Evolutionary conservation across 140 eudicot genomes (phyloP), one percentile per base, ranked within the genome.

Genomic region (Anethum foeniculum): DNA sequence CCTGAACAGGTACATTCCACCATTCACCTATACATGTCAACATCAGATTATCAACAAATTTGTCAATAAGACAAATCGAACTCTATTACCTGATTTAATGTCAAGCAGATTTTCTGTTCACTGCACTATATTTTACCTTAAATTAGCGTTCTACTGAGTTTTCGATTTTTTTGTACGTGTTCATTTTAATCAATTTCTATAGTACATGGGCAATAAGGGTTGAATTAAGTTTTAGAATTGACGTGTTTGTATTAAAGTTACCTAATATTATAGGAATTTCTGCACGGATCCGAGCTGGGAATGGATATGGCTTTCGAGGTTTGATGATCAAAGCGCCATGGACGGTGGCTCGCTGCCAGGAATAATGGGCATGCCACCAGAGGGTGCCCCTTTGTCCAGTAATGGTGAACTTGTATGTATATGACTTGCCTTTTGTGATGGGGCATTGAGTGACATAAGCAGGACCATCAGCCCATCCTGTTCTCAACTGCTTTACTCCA

Each of bases 391-490:
- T 90, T 28, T 92, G 97, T n/a, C 62, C 85, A 0, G 23, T 78
- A 9, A 88, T 86, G 0, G 79, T 88, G 84, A 92, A 92, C 43
- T 86, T 92, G 87, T 92, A 92, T 5, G 89, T 92, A 38, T 92
- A 92, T 9, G 87, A 81, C 23, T 60, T 79, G 14, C 96, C 97
- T 9, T 85, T 56, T 65, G 80, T 81, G 32, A 92, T 90, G 51
- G 97, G 97, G 77, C 95, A 92, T 8, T 92, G 97, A 15, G 97
- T 92, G 25, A 92, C 83, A 80, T 92, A 92, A 18, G 95, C 97
- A 8, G 97, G 97, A 46, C 97, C 97, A 78, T 92, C 97, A 3
- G 97, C 95, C 96, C 97, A 92, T 73, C 96, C 97, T 8, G 86
- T 92, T 85, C 97, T 85, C 38, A 84, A 38, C 83, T 90, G 97